Conservation (phyloP, 768 basidiomycete species). For the Gymnopilus dilepis region DNA sequence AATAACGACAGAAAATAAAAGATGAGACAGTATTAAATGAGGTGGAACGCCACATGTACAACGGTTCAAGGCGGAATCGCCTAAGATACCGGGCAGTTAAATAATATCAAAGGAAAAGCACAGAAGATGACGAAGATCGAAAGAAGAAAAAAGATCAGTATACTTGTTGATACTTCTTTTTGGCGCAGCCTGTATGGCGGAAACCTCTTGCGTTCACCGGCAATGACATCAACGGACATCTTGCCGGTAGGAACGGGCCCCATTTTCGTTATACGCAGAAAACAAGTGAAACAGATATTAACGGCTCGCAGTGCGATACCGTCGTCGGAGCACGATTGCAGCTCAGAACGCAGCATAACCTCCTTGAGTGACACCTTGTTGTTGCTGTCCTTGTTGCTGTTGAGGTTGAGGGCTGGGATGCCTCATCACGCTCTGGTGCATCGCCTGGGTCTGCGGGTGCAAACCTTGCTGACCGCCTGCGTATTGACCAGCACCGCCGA, state of each 20-base stretch:
- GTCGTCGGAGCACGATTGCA: neutral
- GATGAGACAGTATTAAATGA: neutral
- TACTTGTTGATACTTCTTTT: neutral
- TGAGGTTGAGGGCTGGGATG: constrained; percentile 72
- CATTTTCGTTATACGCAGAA: neutral
- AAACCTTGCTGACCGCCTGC: constrained; percentile 43
- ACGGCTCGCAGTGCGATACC: neutral
- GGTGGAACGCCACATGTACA: constrained; percentile 2
- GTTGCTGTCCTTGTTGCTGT: constrained; percentile 31
- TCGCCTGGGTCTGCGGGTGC: constrained; percentile 64
- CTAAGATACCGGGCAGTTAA: constrained; percentile 3
- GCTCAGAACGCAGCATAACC: constrained; percentile 20
- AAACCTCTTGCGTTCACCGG: neutral
- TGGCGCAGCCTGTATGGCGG: constrained; percentile 1
- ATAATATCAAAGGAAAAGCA: constrained; percentile 3
- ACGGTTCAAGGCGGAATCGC: constrained; percentile 1
- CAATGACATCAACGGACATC: neutral
- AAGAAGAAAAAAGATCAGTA: neutral
- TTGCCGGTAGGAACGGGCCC: neutral
- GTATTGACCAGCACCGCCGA: constrained; percentile 53
- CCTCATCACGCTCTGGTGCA: constrained; percentile 87
- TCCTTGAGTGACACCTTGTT: constrained; percentile 23
- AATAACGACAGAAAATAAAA: constrained; percentile 3
- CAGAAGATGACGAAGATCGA: neutral
- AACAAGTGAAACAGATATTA: neutral